These are phyloP conservation scores for Epichloe amarillans DNA, from an alignment of 2,329 filamentous ascomycete species.

Conservation along the genomic window DNA sequence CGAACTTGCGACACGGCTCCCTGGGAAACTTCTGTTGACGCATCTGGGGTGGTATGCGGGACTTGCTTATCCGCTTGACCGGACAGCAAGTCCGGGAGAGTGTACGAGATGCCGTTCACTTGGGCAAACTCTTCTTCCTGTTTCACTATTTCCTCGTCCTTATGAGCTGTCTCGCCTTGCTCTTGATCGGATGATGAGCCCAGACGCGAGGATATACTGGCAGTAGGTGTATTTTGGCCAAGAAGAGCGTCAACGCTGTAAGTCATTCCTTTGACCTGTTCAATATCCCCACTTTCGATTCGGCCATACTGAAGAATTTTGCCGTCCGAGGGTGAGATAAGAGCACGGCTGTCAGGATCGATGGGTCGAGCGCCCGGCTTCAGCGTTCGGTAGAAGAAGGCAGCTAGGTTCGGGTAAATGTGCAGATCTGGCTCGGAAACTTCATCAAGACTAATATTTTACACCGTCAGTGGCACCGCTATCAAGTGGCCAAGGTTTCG, in stretches of 20 bases:
- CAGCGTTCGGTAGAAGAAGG: constrained; percentile 93
- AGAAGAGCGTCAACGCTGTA: constrained; percentile 91
- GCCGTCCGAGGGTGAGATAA: constrained; percentile 83
- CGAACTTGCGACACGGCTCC: constrained; percentile 72
- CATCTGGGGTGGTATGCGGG: constrained; percentile 50
- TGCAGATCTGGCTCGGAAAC: constrained; percentile 80
- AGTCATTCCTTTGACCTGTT: constrained; percentile 98
- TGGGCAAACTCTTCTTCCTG: constrained; percentile 85
- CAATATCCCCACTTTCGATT: constrained; percentile 87
- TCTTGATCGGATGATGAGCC: constrained; percentile 12
- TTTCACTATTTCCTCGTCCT: constrained; percentile 54
- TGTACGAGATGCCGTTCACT: constrained; percentile 93
- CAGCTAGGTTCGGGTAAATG: constrained; percentile 79
- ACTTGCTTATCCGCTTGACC: constrained; percentile 40
- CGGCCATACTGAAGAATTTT: constrained; percentile 82
- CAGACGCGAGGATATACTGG: constrained; percentile 30
- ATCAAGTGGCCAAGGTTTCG: background rate
- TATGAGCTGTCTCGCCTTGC: constrained; percentile 18
- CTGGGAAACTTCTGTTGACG: constrained; percentile 49
- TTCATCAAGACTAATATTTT: constrained; percentile 55
- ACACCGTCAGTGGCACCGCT: constrained; percentile 11
- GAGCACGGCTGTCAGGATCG: constrained; percentile 63
- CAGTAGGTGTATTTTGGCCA: constrained; percentile 48
- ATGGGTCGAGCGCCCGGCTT: constrained; percentile 81
- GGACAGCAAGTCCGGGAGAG: constrained; percentile 73